Evolutionary conservation across 2,329 filamentous ascomycete species (phyloP), one percentile per base, ranked within the genome.

Genomic region (Fusarium lyarnte): DNA sequence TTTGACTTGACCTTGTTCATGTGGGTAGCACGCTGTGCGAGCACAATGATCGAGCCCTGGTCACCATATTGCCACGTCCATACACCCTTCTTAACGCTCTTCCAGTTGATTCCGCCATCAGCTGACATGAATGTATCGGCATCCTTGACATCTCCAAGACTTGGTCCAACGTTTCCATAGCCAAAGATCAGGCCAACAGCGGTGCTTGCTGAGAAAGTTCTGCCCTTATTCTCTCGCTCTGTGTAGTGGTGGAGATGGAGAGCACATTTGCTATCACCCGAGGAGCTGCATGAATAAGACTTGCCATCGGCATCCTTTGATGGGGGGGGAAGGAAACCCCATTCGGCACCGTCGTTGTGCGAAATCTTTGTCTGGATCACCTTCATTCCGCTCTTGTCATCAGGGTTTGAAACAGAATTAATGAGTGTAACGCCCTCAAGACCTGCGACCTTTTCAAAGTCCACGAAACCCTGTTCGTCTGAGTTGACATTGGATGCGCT

Each of bases 41-140:
- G 91, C 45, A 97, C 94, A 69, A 98, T 90, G 76, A 98, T 92
- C 10, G 94, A 96, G 33, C 96, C 96, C 80, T 97, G 94, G 77
- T 99, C 97, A 65, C 96, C 97, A 79, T 94, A 97, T 78, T 97
- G 94, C 94, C 94, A 99, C 78, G 93, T 92, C 86, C 94, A 97
- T 39, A 88, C 89, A 10, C 96, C 97, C 82, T 97, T 95, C 83
- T 93, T 95, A 69, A 95, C 90, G 65, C 91, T 89, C 72, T 87
- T 91, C 96, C 96, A 99, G 42, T 85, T 93, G 57, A 98, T 87
- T 61, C 97, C 97, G n/a, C 92, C 96, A 80, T 99, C 95, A 2
- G 88, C 87, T 16, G 94, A 97, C 85, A 98, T 92, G 83, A 95
- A 99, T 0, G 95, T 98, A 79, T 96, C 92, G 19, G 92, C 92